Evolutionary conservation across 306 rosid genomes (phyloP).

Genomic region (Corylus avellana): DNA sequence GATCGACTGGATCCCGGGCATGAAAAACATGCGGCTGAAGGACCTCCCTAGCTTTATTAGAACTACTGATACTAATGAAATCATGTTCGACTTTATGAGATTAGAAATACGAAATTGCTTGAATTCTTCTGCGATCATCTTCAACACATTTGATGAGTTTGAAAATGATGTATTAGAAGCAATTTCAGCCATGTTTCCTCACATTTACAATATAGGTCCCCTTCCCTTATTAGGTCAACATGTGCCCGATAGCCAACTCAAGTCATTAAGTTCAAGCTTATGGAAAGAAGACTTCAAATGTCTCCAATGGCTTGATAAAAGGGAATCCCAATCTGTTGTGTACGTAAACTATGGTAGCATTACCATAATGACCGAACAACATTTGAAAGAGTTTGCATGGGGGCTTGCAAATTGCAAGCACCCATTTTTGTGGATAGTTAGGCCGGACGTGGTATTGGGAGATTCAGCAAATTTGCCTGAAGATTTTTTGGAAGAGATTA

Average conservation of each 20-base stretch:
- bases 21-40: constrained; percentile 34
- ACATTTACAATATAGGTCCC: constrained; percentile 35
- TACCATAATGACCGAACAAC: constrained; percentile 24
- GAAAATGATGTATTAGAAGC: constrained; percentile 29
- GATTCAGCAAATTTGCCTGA: constrained; percentile 14
- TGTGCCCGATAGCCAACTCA: constrained; percentile 6
- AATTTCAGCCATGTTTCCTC: constrained; percentile 25
- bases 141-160: constrained; percentile 35
- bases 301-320: constrained; percentile 35
- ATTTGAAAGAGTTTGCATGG: constrained; percentile 41
- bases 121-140: constrained; percentile 27
- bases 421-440: constrained; percentile 34
- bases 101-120: constrained; percentile 28
- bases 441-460: constrained; percentile 36
- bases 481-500: constrained; percentile 33
- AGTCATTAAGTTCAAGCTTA: constrained; percentile 26
- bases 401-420: constrained; percentile 42
- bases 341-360: constrained; percentile 38
- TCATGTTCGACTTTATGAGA: constrained; percentile 31
- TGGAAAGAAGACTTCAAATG: constrained; percentile 44
- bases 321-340: constrained; percentile 28
- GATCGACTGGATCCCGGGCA: constrained; percentile 27
- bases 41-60: constrained; percentile 40
- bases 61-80: constrained; percentile 12
- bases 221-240: constrained; percentile 20